Conservation (phyloP, 495 filamentous ascomycete genomes). For the Apodospora peruviana region DNA sequence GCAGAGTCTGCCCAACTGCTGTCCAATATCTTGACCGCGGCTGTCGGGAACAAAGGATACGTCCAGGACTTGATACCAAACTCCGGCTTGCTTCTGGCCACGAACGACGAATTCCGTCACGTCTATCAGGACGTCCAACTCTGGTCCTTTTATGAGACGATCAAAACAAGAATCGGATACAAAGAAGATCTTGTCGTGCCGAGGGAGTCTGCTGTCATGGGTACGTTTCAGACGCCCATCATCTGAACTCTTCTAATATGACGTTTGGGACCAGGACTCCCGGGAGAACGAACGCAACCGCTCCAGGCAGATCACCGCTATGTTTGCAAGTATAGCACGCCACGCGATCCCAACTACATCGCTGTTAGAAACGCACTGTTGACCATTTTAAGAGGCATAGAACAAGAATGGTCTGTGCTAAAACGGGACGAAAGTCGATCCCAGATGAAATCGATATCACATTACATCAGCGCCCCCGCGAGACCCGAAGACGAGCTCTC, state of each 20-base stretch:
- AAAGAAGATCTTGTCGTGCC: slow-evolving; percentile 34
- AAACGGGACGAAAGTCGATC: background rate
- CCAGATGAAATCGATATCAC: background rate
- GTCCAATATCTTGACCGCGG: slow-evolving; percentile 4
- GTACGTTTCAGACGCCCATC: too few relatives aligned
- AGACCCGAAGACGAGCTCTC: background rate
- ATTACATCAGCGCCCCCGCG: background rate
- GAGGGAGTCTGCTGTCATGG: slow-evolving; percentile 34
- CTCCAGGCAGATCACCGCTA: slow-evolving; percentile 40
- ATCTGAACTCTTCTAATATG: too few relatives aligned
- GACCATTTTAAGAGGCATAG: background rate
- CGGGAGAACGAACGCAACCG: slow-evolving; percentile 30
- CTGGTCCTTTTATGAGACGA: slow-evolving; percentile 45
- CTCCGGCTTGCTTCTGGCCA: slow-evolving; percentile 17
- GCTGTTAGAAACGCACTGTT: slow-evolving; percentile 1
- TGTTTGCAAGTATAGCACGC: slow-evolving; percentile 18
- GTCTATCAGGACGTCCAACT: slow-evolving; percentile 24
- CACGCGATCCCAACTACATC: slow-evolving; percentile 17
- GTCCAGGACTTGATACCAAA: slow-evolving; percentile 33
- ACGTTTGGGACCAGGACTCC: too few relatives aligned
- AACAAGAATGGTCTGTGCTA: background rate
- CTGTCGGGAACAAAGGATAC: slow-evolving; percentile 27
- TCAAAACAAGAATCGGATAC: slow-evolving; percentile 26
- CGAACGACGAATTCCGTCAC: slow-evolving; percentile 46
- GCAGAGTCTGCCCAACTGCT: background rate